Conservation (phyloP, 2,329 filamentous ascomycete species). For the Calonectria pteridis region DNA sequence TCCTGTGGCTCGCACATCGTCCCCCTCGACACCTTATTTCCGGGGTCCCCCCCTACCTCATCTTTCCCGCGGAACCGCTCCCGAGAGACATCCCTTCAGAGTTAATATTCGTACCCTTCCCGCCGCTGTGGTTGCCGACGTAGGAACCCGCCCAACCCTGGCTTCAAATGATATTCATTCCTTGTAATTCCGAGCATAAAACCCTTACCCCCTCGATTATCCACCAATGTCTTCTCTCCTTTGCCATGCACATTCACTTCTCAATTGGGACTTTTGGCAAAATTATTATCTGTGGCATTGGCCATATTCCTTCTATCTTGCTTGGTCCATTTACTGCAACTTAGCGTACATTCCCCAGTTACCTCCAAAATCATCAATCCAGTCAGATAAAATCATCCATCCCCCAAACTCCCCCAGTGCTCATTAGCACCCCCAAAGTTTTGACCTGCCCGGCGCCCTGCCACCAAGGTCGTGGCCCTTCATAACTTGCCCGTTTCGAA, state of each 20-base stretch:
- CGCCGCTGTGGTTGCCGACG: conserved; percentile 11
- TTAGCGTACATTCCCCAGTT: conserved; percentile 7
- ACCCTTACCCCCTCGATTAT: background rate
- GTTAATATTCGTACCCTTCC: background rate
- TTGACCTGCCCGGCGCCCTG: conserved; percentile 9
- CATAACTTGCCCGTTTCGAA: background rate
- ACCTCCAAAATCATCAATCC: background rate
- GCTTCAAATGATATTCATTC: background rate
- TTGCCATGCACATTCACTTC: background rate
- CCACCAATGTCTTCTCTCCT: background rate
- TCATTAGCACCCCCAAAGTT: conserved; percentile 3
- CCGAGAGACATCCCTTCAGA: conserved; percentile 26
- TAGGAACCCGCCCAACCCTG: conserved; percentile 22
- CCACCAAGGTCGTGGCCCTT: background rate
- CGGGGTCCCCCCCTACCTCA: background rate
- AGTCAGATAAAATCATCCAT: conserved; percentile 7
- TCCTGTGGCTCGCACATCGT: background rate
- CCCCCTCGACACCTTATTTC: conserved; percentile 5
- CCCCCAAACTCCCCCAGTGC: conserved; percentile 23
- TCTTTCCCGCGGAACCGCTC: conserved; percentile 37
- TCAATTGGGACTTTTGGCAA: background rate
- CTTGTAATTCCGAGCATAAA: conserved; percentile 11
- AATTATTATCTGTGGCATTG: conserved; percentile 23
- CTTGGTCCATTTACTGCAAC: background rate
- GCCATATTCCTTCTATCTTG: conserved; percentile 18